Base-by-base conservation (phyloP, 2,329 filamentous ascomycete genomes). In the Cryoendolithus antarcticus region DNA sequence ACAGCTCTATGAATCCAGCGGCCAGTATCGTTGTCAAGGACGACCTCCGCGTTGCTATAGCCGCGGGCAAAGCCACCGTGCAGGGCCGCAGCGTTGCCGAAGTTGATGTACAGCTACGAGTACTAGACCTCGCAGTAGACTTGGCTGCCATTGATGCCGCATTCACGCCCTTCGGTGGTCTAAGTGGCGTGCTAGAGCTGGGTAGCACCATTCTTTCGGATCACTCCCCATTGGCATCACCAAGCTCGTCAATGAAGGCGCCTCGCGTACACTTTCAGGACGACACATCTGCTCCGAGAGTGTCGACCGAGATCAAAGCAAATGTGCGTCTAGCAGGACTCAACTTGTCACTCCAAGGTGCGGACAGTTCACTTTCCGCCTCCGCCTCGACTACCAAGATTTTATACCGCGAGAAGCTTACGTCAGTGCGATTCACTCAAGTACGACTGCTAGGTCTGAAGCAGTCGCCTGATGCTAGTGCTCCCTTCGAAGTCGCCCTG, bases 161-260 rank as follows among this genome's bases (percentile, higher is more conserved):
- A 9, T 40, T 40, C 34, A 40, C 21, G 13, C n/a, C 84, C 70
- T 88, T 95, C 60, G 91, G 91, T 29, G 91, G 91, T 0, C 66
- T 98, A 32, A 94, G 88, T 58, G 86, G 86, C 48, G 81, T 98
- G 38, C 66, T 98, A 32, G 93, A 91, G 51, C 74, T 95, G 57
- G 84, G 86, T 45, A 82, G 75, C 43, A 94, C 89, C 0, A 82
- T 93, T 46, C 76, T 80, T 7, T 86, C 83, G 1, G 81, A 75
- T 43, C 71, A 75, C n/a, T 75, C 78, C 1, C 52, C 47, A 56
- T 63, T 54, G 56, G 48, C 39, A 32, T 57, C 60, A 9, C 45
- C 58, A 12, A 58, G 56, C 21, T 50, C 57, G 9, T 53, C 54
- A 52, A 61, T 44, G 53, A 44, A 63, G 12, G 64, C 66, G 8